phyloP scores from a whole-genome alignment of 176 grass and related monocot genomes.

The Sorghum bicolor region DNA sequence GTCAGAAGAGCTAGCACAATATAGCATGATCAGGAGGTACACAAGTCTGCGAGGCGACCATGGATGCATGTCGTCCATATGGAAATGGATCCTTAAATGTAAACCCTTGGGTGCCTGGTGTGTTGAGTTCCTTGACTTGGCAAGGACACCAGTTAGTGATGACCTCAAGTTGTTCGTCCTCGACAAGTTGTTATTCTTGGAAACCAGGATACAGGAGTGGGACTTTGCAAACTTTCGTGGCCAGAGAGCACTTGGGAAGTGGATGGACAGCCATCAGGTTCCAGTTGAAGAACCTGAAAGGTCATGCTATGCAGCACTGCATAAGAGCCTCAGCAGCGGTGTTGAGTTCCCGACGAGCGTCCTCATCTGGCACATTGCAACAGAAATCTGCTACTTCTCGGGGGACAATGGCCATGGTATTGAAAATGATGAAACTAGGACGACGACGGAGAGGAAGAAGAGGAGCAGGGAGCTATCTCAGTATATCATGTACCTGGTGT shows the following conservation, averaged over 20 bases:
- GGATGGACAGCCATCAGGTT: neutral
- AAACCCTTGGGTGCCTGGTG: no score
- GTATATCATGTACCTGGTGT: conserved; percentile 22
- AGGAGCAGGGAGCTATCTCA: neutral
- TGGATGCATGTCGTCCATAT: no score
- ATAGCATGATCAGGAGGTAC: no score
- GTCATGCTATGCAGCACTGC: neutral
- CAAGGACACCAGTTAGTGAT: no score
- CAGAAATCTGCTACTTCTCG: neutral
- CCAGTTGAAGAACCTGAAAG: neutral
- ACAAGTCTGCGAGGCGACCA: neutral
- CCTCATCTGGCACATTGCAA: neutral
- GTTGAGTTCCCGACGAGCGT: neutral
- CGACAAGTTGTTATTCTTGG: no score
- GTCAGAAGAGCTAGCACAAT: no score
- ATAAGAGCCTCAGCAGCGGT: neutral
- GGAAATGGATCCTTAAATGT: no score
- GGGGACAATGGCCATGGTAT: neutral
- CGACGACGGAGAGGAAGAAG: neutral
- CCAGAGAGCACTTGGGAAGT: neutral
- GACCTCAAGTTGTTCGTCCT: no score
- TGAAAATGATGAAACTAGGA: neutral
- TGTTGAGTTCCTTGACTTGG: no score
- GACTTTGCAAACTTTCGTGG: no score
- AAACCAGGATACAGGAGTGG: no score